These are phyloP conservation scores for Calonectria naviculata DNA, from an alignment of 2,329 filamentous ascomycete genomes.

Conservation along the genomic window DNA sequence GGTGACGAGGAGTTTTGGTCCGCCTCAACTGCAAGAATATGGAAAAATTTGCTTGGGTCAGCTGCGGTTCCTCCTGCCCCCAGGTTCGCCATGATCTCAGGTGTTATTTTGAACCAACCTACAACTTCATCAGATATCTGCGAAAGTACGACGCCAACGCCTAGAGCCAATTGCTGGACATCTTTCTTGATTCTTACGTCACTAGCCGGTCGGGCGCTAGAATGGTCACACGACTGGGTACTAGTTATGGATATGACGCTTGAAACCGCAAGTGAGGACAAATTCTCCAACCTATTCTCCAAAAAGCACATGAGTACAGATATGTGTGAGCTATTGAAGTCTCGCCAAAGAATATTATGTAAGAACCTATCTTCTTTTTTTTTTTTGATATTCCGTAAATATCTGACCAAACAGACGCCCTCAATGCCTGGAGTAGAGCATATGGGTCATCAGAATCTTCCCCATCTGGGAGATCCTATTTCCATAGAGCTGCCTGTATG, in stretches of 20 bases:
- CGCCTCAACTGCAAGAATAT: neutral
- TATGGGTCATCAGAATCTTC: neutral
- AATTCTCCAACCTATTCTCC: neutral
- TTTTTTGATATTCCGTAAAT: neutral
- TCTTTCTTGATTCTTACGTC: neutral
- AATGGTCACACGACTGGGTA: conserved; percentile 6
- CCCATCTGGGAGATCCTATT: too few species aligned
- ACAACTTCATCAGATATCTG: neutral
- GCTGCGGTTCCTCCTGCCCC: neutral
- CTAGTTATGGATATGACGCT: neutral
- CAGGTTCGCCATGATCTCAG: neutral
- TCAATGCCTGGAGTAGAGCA: neutral
- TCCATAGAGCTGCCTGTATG: neutral
- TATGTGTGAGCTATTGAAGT: neutral
- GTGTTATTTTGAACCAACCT: neutral
- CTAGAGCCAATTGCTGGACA: neutral
- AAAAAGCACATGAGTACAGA: neutral
- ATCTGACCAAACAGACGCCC: neutral
- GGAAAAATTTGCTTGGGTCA: neutral
- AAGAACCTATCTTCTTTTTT: neutral
- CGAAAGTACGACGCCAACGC: neutral
- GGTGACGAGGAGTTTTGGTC: conserved; percentile 7
- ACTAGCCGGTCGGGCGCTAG: neutral
- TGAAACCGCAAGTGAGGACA: neutral
- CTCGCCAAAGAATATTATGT: neutral